A percentile compares a stretch with the other conserved stretches of the same genome.
Evolutionary conservation across 2,329 filamentous ascomycete genomes (phyloP).

Genomic region (Ophiostoma himal-ulmi): DNA sequence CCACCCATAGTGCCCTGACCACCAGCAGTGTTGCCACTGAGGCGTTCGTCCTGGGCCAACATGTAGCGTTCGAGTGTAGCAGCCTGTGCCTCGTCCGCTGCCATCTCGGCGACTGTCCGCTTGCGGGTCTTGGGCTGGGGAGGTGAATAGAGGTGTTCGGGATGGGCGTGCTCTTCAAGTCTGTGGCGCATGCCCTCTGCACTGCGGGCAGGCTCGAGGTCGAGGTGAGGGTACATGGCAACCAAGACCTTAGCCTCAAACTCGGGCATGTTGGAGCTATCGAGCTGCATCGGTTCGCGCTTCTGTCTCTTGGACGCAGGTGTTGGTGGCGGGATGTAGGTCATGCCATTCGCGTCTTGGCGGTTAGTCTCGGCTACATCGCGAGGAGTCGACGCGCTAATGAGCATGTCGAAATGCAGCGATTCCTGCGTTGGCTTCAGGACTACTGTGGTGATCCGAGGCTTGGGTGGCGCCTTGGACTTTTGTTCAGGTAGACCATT

Average conservation of each 20-base stretch:
- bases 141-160: conserved; percentile 67
- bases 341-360: conserved; percentile 25
- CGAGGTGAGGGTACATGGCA: conserved; percentile 66
- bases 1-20: conserved; percentile 54
- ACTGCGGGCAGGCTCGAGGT: conserved; percentile 68
- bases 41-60: conserved; percentile 82
- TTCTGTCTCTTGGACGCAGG: conserved; percentile 63
- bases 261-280: conserved; percentile 63
- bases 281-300: conserved; percentile 66
- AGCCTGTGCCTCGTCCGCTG: conserved; percentile 85
- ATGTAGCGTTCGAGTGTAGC: conserved; percentile 88
- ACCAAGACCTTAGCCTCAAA: conserved; percentile 73
- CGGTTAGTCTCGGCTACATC: conserved; percentile 26
- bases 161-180: conserved; percentile 66
- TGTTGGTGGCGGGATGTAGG: conserved; percentile 58
- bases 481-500: conserved; percentile 45
- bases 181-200: conserved; percentile 64
- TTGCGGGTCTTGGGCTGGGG: conserved; percentile 86
- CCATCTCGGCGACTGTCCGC: conserved; percentile 88
- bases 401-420: conserved; percentile 63
- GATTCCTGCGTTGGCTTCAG: conserved; percentile 77
- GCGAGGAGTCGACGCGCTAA: conserved; percentile 68
- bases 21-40: conserved; percentile 54
- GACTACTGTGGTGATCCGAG: conserved; percentile 69
- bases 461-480: conserved; percentile 47